Conservation (phyloP, 768 basidiomycete species). For the Rickenella mellea region DNA sequence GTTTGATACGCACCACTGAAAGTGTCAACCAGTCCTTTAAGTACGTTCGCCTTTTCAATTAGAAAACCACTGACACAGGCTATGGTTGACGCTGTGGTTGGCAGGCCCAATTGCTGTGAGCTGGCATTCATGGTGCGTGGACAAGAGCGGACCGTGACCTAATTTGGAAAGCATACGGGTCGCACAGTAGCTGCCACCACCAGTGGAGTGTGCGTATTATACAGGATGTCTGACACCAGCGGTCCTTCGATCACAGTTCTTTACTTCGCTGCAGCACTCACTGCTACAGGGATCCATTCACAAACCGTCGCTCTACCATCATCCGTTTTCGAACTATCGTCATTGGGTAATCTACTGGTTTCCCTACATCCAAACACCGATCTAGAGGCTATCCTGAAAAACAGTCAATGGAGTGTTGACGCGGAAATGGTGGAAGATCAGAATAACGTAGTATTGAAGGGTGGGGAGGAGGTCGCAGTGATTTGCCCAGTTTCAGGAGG, state of each 20-base stretch:
- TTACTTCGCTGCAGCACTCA: constrained; percentile 59
- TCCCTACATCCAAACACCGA: constrained; percentile 41
- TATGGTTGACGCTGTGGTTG: too few relatives aligned
- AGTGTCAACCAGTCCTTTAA: too few relatives aligned
- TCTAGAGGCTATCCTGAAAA: constrained; percentile 44
- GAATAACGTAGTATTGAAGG: constrained; percentile 35
- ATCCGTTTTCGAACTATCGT: constrained; percentile 28
- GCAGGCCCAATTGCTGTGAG: too few relatives aligned
- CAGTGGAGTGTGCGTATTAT: too few relatives aligned
- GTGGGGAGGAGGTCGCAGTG: constrained; percentile 71
- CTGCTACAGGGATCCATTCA: constrained; percentile 48
- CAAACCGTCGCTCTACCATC: constrained; percentile 42
- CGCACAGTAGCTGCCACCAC: too few relatives aligned
- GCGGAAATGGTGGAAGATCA: constrained; percentile 69
- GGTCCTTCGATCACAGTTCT: constrained; percentile 37
- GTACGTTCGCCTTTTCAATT: too few relatives aligned
- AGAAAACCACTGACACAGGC: too few relatives aligned
- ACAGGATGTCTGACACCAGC: too few relatives aligned
- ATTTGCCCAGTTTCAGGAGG: constrained; percentile 82
- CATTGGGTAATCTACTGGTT: constrained; percentile 40
- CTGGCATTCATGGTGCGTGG: too few relatives aligned
- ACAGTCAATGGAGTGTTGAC: constrained; percentile 72
- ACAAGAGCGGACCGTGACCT: too few relatives aligned
- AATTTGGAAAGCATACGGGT: too few relatives aligned
- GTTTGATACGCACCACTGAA: too few relatives aligned